These are phyloP conservation scores for Paecilomyces variotii DNA, from an alignment of 2,329 filamentous ascomycete genomes.

Conservation along the genomic window DNA sequence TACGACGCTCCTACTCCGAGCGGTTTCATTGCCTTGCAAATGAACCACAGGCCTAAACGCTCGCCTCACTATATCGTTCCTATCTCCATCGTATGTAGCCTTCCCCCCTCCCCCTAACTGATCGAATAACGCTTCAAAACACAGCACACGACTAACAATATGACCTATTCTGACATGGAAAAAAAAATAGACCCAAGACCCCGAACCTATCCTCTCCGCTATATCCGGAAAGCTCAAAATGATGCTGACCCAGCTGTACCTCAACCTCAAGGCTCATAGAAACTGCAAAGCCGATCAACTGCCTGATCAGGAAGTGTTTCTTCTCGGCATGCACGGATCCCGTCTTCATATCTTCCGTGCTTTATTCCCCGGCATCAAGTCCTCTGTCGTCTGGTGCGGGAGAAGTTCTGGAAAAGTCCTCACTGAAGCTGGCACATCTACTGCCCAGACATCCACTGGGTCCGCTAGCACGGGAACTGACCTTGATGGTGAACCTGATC, in stretches of 20 bases:
- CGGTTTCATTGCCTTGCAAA: conserved; percentile 13
- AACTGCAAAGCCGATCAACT: conserved; percentile 14
- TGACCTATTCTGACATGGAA: not conserved
- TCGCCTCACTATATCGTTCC: conserved; percentile 10
- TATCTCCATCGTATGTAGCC: conserved; percentile 12
- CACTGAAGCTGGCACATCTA: not conserved
- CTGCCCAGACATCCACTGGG: not conserved
- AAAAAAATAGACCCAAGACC: conserved; percentile 11
- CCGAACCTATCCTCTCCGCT: conserved; percentile 7
- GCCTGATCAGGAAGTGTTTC: conserved; percentile 22
- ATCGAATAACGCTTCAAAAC: not conserved
- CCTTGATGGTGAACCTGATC: conserved; percentile 10
- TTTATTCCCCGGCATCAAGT: conserved; percentile 19
- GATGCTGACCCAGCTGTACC: conserved; percentile 17
- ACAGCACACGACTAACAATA: not conserved
- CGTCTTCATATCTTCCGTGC: conserved; percentile 20
- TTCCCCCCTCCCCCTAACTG: not conserved
- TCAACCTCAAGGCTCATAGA: conserved; percentile 10
- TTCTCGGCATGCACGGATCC: conserved; percentile 20
- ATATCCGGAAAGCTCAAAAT: conserved; percentile 19
- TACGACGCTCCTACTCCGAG: conserved; percentile 13
- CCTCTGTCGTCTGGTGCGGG: conserved; percentile 16
- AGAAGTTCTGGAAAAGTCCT: not conserved
- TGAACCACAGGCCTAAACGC: conserved; percentile 3
- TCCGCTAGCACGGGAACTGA: not conserved